phyloP scores from a whole-genome alignment of 108 stramenopile genomes.

The Cyclotella distinguenda region DNA sequence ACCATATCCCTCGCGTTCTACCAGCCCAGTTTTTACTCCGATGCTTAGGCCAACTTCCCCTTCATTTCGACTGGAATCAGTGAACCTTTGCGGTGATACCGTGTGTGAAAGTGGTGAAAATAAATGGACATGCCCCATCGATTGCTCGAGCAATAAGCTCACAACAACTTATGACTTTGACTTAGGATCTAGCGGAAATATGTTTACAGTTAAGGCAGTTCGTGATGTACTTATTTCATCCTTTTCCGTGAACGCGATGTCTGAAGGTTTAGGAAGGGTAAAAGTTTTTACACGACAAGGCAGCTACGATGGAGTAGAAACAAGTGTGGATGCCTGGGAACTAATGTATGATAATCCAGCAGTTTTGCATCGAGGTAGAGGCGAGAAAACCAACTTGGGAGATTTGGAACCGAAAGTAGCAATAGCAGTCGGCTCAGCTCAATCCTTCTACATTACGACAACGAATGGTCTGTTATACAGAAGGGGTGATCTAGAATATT shows the following conservation, averaged over 20 bases:
- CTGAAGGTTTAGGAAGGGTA: constrained; percentile 12
- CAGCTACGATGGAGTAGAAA: constrained; percentile 11
- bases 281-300: constrained; percentile 27
- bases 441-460: constrained; percentile 30
- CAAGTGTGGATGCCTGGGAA: constrained; percentile 10
- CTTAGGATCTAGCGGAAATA: constrained; percentile 15
- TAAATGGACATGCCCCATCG: constrained; percentile 8
- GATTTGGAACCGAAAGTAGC: not conserved
- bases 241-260: constrained; percentile 10
- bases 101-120: constrained; percentile 5
- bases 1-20: not conserved
- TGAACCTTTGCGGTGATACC: constrained; percentile 7
- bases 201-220: constrained; percentile 19
- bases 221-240: constrained; percentile 14
- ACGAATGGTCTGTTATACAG: constrained; percentile 18
- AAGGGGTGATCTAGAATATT: constrained; percentile 2
- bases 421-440: not conserved
- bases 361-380: constrained; percentile 17
- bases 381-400: constrained; percentile 10
- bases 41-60: not conserved
- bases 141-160: constrained; percentile 14
- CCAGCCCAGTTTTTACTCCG: not conserved
- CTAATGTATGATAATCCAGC: constrained; percentile 15
- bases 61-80: constrained; percentile 2
- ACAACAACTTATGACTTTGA: constrained; percentile 16